Evolutionary conservation across 257 asterid genomes (phyloP).

Genomic region (Haberlea rhodopensis): DNA sequence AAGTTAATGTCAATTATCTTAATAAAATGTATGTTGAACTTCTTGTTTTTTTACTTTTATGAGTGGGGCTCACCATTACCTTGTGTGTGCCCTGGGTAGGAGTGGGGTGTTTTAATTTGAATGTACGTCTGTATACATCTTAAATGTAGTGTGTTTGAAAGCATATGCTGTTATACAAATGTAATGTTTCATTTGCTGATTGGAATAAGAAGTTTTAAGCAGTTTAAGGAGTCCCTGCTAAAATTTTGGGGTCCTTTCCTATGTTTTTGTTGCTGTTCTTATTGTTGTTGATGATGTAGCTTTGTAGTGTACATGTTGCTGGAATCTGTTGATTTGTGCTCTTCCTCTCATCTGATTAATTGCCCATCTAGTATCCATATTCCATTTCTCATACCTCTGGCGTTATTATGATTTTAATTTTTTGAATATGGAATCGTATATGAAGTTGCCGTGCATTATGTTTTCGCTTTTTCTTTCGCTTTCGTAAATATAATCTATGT

Average conservation of each 20-base stretch:
- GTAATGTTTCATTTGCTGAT: background rate
- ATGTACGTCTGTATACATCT: background rate
- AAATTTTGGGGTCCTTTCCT: background rate
- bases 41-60: no score
- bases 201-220: background rate
- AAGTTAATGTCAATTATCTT: background rate
- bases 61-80: background rate
- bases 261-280: background rate
- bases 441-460: constrained; percentile 13
- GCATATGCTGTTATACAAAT: background rate
- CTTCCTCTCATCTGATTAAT: background rate
- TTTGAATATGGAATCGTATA: background rate
- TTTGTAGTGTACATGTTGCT: background rate
- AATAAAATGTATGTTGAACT: background rate
- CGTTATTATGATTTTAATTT: background rate
- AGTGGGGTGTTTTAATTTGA: background rate
- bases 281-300: background rate
- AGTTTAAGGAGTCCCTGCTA: background rate
- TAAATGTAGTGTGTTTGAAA: background rate
- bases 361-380: background rate
- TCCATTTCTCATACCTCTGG: background rate
- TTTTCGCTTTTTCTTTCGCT: background rate
- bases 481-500: constrained; percentile 14
- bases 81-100: background rate
- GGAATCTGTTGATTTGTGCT: background rate